Evolutionary conservation across 495 filamentous ascomycete species (phyloP).

Genomic region (Penicillium ochrochloron): DNA sequence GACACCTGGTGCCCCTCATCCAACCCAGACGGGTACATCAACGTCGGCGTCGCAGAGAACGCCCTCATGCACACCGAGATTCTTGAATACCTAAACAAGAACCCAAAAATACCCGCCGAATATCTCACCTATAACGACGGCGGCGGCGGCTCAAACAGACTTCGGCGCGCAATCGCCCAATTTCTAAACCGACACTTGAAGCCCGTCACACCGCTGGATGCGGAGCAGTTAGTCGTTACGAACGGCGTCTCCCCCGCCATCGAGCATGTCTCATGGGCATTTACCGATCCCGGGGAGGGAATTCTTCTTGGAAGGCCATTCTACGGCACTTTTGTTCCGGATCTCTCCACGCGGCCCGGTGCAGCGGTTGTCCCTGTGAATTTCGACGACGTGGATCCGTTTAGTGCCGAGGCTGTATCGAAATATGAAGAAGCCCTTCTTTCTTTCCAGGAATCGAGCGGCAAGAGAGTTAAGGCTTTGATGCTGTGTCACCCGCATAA

Average conservation of each 20-base stretch:
- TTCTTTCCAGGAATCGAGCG: slow-evolving; percentile 27
- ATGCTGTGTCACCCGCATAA: slow-evolving; percentile 67
- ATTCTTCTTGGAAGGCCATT: slow-evolving; percentile 55
- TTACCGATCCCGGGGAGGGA: slow-evolving; percentile 53
- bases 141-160: slow-evolving; percentile 34
- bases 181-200: slow-evolving; percentile 51
- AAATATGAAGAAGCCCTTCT: slow-evolving; percentile 48
- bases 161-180: slow-evolving; percentile 47
- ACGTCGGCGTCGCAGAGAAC: slow-evolving; percentile 49
- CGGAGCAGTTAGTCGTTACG: slow-evolving; percentile 48
- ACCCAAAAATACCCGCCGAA: slow-evolving; percentile 37
- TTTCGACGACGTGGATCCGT: slow-evolving; percentile 51
- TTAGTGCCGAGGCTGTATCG: slow-evolving; percentile 43
- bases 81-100: slow-evolving; percentile 35
- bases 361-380: slow-evolving; percentile 45
- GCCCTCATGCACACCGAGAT: slow-evolving; percentile 44
- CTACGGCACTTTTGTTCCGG: slow-evolving; percentile 53
- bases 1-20: slow-evolving; percentile 30
- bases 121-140: slow-evolving; percentile 52
- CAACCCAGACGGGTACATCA: slow-evolving; percentile 43
- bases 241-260: slow-evolving; percentile 54
- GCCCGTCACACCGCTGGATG: slow-evolving; percentile 40
- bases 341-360: slow-evolving; percentile 35
- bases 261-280: slow-evolving; percentile 48
- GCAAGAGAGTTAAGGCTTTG: slow-evolving; percentile 50